phyloP scores from a whole-genome alignment of 177 flowering plant species.

The Tripterygium wilfordii region DNA sequence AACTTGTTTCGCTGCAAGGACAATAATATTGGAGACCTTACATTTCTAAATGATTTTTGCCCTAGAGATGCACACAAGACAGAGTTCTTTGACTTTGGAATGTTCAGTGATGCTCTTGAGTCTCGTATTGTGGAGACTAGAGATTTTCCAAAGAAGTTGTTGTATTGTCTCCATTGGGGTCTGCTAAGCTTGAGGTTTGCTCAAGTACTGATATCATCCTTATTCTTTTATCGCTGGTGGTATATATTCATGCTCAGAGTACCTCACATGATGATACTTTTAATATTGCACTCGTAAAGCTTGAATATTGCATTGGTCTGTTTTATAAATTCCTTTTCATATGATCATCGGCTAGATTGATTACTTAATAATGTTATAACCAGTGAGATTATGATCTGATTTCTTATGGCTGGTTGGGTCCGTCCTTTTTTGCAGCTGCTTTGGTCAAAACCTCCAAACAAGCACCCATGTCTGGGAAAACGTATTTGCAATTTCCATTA shows the following conservation, averaged over 20 bases:
- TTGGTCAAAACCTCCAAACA: constrained; percentile 80
- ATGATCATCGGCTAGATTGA: no score
- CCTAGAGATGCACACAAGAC: constrained; percentile 28
- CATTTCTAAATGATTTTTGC: constrained; percentile 36
- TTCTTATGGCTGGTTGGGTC: no score
- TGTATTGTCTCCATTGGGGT: constrained; percentile 99
- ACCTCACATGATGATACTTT: no score
- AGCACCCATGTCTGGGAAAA: constrained; percentile 86
- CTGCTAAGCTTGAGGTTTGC: constrained; percentile 76
- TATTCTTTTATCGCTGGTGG: not conserved
- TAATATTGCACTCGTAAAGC: no score
- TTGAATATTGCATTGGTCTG: no score
- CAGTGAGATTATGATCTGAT: no score
- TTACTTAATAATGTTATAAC: no score
- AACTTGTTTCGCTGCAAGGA: constrained; percentile 39
- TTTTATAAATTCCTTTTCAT: no score
- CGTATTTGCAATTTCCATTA: constrained; percentile 69
- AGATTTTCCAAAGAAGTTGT: constrained; percentile 71
- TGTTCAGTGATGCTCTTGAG: constrained; percentile 64
- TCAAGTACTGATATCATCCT: not conserved
- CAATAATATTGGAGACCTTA: not conserved
- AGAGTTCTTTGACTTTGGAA: constrained; percentile 68
- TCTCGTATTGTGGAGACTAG: constrained; percentile 65
- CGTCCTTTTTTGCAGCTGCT: constrained; percentile 53
- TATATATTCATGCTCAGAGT: no score